Conservation (phyloP, 768 basidiomycete species). For the Lanmaoa rubissima region DNA sequence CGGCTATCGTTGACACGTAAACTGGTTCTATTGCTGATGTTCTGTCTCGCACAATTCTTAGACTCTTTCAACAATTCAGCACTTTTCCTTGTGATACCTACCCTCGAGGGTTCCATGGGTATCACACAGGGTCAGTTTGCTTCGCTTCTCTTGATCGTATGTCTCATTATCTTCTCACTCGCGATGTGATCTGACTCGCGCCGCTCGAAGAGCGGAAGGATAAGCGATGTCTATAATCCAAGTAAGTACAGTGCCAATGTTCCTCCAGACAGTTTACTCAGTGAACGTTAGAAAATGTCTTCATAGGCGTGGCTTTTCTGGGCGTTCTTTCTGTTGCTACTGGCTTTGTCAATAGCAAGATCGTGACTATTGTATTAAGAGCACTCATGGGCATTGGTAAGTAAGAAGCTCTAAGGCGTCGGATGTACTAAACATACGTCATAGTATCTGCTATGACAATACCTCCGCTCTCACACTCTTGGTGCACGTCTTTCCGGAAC, state of each 20-base stretch:
- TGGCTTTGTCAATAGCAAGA: slow-evolving; percentile 46
- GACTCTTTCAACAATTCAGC: slow-evolving; percentile 46
- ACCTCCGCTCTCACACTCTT: slow-evolving; percentile 47
- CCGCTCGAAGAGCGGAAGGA: slow-evolving; percentile 20
- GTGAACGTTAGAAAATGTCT: slow-evolving; percentile 39
- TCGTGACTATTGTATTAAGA: slow-evolving; percentile 48
- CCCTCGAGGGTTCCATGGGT: slow-evolving; percentile 21
- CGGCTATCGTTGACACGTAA: slow-evolving; percentile 27
- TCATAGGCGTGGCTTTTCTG: slow-evolving; percentile 40
- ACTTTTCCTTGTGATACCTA: slow-evolving; percentile 40
- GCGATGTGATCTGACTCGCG: slow-evolving; percentile 5
- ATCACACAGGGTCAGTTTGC: slow-evolving; percentile 33
- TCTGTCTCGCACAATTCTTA: slow-evolving; percentile 43
- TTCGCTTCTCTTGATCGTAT: slow-evolving; percentile 31
- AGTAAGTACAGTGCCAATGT: slow-evolving; percentile 30
- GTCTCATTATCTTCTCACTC: neutral
- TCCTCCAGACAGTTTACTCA: slow-evolving; percentile 28
- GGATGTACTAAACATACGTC: slow-evolving; percentile 3
- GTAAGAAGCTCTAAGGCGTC: neutral
- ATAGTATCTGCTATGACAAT: slow-evolving; percentile 50
- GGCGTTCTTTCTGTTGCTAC: slow-evolving; percentile 44
- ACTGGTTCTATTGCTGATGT: slow-evolving; percentile 32
- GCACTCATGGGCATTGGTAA: slow-evolving; percentile 49
- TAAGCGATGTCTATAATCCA: slow-evolving; percentile 24
- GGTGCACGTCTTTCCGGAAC: slow-evolving; percentile 49